Evolutionary conservation across 1,139 yeast genomes (phyloP).

Genomic region (Yamadazyma songkhlaensis): DNA sequence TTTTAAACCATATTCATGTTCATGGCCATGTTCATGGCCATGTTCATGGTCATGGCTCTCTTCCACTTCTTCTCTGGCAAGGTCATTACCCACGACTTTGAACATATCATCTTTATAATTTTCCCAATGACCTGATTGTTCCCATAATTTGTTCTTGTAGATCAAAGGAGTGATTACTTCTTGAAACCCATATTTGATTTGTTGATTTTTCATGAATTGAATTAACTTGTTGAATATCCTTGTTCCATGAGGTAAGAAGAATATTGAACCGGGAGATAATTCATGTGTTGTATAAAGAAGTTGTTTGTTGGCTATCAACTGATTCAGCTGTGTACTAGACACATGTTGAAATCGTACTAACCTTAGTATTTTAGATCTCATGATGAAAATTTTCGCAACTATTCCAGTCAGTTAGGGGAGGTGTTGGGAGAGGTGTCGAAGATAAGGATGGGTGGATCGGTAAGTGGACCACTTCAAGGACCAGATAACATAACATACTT

Average conservation of each 20-base stretch:
- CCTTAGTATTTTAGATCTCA: background rate
- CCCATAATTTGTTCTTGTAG: conserved; percentile 83
- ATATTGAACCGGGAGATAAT: conserved; percentile 82
- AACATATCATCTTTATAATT: conserved; percentile 96
- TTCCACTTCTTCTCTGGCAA: conserved; percentile 20
- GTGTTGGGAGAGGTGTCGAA: background rate
- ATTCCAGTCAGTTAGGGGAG: background rate
- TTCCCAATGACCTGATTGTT: conserved; percentile 94
- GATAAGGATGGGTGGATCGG: background rate
- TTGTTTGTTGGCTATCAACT: conserved; percentile 59
- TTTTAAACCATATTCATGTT: conserved; percentile 73
- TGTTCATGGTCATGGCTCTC: conserved; percentile 3
- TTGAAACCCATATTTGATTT: conserved; percentile 77
- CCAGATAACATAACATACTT: too few relatives aligned
- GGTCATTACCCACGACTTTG: conserved; percentile 57
- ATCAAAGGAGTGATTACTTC: conserved; percentile 94
- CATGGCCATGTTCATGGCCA: conserved; percentile 9
- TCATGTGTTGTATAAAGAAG: conserved; percentile 74
- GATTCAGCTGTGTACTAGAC: conserved; percentile 37
- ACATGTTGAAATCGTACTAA: conserved; percentile 6
- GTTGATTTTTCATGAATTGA: conserved; percentile 81
- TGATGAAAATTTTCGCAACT: conserved; percentile 6
- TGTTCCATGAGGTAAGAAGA: conserved; percentile 90
- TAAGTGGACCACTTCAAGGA: too few relatives aligned
- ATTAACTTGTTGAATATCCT: conserved; percentile 76